Conservation (phyloP, 306 rosid species). For the Bauhinia variegata region DNA sequence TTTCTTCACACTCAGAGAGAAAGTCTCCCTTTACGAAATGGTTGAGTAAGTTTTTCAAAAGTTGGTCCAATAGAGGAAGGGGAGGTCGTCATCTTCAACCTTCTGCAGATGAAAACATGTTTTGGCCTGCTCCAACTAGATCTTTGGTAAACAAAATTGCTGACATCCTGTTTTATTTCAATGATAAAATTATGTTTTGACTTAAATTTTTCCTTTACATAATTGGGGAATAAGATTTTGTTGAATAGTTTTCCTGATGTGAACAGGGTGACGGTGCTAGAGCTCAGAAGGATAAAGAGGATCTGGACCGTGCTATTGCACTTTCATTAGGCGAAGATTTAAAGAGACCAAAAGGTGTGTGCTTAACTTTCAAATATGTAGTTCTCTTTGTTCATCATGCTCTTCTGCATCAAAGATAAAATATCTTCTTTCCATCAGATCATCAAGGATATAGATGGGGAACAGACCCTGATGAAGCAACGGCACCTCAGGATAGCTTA, state of each 20-base stretch:
- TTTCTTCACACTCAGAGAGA: conserved; percentile 79
- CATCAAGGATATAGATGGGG: conserved; percentile 61
- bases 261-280: conserved; percentile 72
- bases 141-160: conserved; percentile 54
- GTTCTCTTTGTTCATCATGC: conserved; percentile 21
- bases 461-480: conserved; percentile 46
- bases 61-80: conserved; percentile 60
- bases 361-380: conserved; percentile 15
- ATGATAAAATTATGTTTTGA: background rate
- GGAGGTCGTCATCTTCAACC: conserved; percentile 59
- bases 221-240: conserved; percentile 21
- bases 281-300: conserved; percentile 79
- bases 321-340: conserved; percentile 73
- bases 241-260: conserved; percentile 32
- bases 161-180: conserved; percentile 27
- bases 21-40: conserved; percentile 94
- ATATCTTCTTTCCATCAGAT: conserved; percentile 23
- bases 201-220: background rate
- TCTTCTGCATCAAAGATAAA: conserved; percentile 6
- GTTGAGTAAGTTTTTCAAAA: conserved; percentile 80
- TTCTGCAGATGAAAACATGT: conserved; percentile 73
- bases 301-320: conserved; percentile 68
- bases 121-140: conserved; percentile 68
- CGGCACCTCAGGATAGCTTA: conserved; percentile 49
- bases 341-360: conserved; percentile 66